A percentile compares a stretch with the other conserved stretches of the same genome.
phyloP scores from a whole-genome alignment of 129 eudicot species.

The Flaveria linearis region DNA sequence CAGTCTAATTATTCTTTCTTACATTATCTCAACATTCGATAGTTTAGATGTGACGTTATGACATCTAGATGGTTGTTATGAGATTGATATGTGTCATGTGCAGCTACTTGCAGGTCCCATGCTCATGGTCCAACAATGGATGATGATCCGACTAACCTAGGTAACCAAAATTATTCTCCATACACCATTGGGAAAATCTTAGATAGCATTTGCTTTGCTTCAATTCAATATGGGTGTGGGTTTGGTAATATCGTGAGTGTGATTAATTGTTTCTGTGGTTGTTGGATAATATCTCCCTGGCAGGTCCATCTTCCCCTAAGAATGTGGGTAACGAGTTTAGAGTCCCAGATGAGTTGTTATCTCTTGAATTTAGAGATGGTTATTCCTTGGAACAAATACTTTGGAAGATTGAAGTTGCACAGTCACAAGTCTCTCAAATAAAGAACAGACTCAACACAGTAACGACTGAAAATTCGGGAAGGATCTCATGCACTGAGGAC shows the following conservation, averaged over 20 bases:
- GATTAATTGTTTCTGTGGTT: neutral
- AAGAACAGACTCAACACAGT: slow-evolving; percentile 43
- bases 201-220: neutral
- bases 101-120: slow-evolving; percentile 51
- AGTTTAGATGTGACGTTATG: neutral
- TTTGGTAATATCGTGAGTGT: neutral
- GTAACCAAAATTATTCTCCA: slow-evolving; percentile 28
- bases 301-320: slow-evolving; percentile 32
- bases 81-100: slow-evolving; percentile 21
- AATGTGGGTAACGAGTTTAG: slow-evolving; percentile 38
- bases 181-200: neutral
- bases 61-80: slow-evolving; percentile 14
- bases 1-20: neutral
- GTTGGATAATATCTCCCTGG: neutral
- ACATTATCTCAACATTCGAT: neutral
- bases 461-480: slow-evolving; percentile 43
- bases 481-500: slow-evolving; percentile 39
- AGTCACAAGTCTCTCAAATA: slow-evolving; percentile 50
- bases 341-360: slow-evolving; percentile 35
- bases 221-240: neutral
- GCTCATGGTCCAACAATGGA: slow-evolving; percentile 39
- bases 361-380: slow-evolving; percentile 50
- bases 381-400: slow-evolving; percentile 57
- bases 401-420: slow-evolving; percentile 50
- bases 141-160: slow-evolving; percentile 40